A percentile compares a stretch with the other conserved stretches of the same genome.
phyloP scores from a whole-genome alignment of 768 basidiomycete species.

The Rhodotorula kratochvilovae region DNA sequence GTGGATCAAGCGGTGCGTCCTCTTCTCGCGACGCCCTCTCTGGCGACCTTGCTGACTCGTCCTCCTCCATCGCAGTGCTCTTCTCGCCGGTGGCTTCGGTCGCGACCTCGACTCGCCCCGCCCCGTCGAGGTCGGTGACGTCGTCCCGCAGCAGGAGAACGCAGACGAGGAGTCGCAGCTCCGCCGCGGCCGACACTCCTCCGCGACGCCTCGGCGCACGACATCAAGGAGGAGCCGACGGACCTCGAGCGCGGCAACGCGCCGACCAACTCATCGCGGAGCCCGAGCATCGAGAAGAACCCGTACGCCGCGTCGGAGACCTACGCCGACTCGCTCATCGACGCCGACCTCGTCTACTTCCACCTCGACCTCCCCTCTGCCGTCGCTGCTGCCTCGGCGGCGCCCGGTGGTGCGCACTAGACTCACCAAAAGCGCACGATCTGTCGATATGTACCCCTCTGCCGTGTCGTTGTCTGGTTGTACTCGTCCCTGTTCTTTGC shows the following conservation, averaged over 20 bases:
- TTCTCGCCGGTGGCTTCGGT: slow-evolving; percentile 86
- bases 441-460: background rate
- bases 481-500: no score
- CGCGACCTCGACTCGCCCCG: slow-evolving; percentile 53
- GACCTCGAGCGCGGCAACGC: slow-evolving; percentile 10
- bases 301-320: background rate
- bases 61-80: slow-evolving; percentile 48
- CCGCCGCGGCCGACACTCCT: slow-evolving; percentile 2
- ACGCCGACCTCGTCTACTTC: slow-evolving; percentile 55
- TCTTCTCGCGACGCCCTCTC: background rate
- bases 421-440: background rate
- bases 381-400: slow-evolving; percentile 64
- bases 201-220: background rate
- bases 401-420: background rate
- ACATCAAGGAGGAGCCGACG: slow-evolving; percentile 23
- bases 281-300: background rate
- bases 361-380: slow-evolving; percentile 78
- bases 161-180: slow-evolving; percentile 8
- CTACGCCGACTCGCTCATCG: slow-evolving; percentile 9
- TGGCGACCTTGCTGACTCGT: background rate
- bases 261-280: background rate
- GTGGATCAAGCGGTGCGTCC: slow-evolving; percentile 68
- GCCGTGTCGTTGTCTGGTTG: no score
- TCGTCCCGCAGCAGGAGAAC: slow-evolving; percentile 56
- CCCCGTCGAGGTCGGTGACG: slow-evolving; percentile 67